These are phyloP conservation scores for Xerocomellus dryophilus DNA, from an alignment of 768 basidiomycete genomes.

Conservation along the genomic window DNA sequence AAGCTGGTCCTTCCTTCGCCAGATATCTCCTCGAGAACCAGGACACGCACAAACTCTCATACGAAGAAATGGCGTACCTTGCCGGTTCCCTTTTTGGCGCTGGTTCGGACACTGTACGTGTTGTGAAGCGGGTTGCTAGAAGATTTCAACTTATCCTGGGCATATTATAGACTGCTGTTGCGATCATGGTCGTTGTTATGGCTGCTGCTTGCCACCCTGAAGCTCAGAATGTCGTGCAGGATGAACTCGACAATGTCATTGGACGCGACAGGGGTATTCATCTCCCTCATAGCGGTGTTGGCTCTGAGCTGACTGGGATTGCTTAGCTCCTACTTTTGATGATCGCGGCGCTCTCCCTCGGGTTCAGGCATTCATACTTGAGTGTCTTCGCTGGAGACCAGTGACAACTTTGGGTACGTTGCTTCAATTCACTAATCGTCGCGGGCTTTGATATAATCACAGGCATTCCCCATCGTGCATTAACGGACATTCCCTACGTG, in stretches of 20 bases:
- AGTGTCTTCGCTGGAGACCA: conserved; percentile 43
- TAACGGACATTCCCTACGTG: conserved; percentile 63
- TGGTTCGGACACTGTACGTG: conserved; percentile 55
- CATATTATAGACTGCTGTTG: conserved; percentile 50
- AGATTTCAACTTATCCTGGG: neutral
- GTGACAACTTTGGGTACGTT: conserved; percentile 32
- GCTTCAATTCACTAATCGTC: neutral
- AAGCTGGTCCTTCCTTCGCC: conserved; percentile 45
- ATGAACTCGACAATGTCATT: conserved; percentile 52
- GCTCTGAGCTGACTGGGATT: neutral
- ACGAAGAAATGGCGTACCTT: conserved; percentile 59
- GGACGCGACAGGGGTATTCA: conserved; percentile 39
- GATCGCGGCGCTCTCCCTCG: conserved; percentile 37
- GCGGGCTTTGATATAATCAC: neutral
- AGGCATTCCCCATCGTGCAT: conserved; percentile 65
- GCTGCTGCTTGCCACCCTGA: conserved; percentile 55
- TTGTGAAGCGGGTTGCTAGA: neutral
- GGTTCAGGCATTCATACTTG: conserved; percentile 40
- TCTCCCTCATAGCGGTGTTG: neutral
- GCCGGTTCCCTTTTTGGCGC: conserved; percentile 66
- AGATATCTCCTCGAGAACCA: conserved; percentile 59
- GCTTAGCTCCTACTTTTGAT: conserved; percentile 39
- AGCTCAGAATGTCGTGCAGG: conserved; percentile 48
- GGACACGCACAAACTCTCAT: conserved; percentile 48
- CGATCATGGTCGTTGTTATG: conserved; percentile 54